Evolutionary conservation across 352 stramenopile genomes (phyloP).

Genomic region (Blastocystis sp.): DNA sequence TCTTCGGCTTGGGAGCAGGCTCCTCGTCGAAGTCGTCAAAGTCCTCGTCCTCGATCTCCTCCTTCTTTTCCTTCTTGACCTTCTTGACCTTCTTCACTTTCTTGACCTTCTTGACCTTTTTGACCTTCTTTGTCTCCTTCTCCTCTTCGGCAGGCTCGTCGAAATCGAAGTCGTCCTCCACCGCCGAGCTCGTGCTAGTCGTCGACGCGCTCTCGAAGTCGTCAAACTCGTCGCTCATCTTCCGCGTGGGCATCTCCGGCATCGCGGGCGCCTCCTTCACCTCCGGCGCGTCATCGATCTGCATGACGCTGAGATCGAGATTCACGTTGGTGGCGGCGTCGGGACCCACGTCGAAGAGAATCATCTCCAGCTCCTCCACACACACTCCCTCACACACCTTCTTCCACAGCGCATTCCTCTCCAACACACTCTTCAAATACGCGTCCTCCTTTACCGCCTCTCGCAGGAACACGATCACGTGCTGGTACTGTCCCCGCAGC

Average conservation of each 20-base stretch:
- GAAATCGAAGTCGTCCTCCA: not conserved
- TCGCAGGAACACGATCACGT: constrained; percentile 26
- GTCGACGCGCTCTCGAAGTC: too few relatives aligned
- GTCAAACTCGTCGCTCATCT: not conserved
- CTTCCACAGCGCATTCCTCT: not conserved
- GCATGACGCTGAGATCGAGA: not conserved
- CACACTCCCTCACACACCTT: not conserved
- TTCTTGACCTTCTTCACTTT: constrained; percentile 56
- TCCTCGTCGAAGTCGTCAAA: constrained; percentile 47
- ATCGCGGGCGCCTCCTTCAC: not conserved
- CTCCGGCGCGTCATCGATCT: constrained; percentile 20
- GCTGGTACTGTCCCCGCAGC: constrained; percentile 45
- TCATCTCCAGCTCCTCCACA: constrained; percentile 11
- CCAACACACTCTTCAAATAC: not conserved
- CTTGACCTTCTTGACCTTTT: constrained; percentile 55
- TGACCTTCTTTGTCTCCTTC: constrained; percentile 40
- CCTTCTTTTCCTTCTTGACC: constrained; percentile 47
- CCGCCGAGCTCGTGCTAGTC: not conserved
- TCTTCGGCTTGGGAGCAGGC: not conserved
- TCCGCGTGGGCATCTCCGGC: not conserved
- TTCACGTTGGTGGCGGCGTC: not conserved
- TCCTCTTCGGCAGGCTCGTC: not conserved
- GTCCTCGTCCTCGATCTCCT: constrained; percentile 26
- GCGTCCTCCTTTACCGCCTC: not conserved
- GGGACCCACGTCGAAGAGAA: constrained; percentile 28